Conservation (phyloP, 805 yeast species). For the Kuraishia capsulata region DNA sequence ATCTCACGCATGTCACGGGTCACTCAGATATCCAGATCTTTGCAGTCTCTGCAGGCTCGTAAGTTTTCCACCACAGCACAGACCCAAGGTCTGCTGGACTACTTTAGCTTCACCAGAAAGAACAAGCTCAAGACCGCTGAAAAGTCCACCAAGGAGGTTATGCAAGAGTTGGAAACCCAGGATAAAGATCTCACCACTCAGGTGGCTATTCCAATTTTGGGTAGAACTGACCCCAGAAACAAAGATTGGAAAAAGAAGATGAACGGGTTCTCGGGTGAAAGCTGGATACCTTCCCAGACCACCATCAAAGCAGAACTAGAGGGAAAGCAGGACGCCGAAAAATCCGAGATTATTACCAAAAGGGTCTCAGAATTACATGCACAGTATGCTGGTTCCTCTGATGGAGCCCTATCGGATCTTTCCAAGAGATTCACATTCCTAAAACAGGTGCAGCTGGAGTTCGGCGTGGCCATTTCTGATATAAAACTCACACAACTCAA, state of each 20-base stretch:
- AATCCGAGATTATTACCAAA: background rate
- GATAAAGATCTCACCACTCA: slow-evolving; percentile 2
- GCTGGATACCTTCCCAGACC: slow-evolving; percentile 21
- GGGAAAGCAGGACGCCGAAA: background rate
- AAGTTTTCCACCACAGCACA: background rate
- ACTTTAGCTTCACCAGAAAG: slow-evolving; percentile 21
- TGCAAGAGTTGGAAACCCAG: slow-evolving; percentile 15
- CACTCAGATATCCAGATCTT: background rate
- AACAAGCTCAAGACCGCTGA: slow-evolving; percentile 5
- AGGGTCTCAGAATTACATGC: background rate
- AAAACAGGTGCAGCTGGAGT: slow-evolving; percentile 36
- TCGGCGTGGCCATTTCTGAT: slow-evolving; percentile 49
- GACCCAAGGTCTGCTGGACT: slow-evolving; percentile 10
- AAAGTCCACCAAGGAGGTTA: slow-evolving; percentile 16
- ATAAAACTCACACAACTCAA: slow-evolving; percentile 31
- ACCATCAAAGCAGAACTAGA: slow-evolving; percentile 7
- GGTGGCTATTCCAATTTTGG: slow-evolving; percentile 18
- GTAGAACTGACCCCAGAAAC: slow-evolving; percentile 19
- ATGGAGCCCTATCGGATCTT: slow-evolving; percentile 27
- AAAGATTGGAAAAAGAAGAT: slow-evolving; percentile 13
- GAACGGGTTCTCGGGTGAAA: slow-evolving; percentile 17
- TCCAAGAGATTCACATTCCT: slow-evolving; percentile 36
- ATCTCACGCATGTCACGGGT: too few relatives aligned
- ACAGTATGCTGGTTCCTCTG: background rate
- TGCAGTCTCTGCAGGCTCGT: background rate